Evolutionary conservation across 1,139 yeast genomes (phyloP).

Genomic region (Yamadazyma diddensiae): DNA sequence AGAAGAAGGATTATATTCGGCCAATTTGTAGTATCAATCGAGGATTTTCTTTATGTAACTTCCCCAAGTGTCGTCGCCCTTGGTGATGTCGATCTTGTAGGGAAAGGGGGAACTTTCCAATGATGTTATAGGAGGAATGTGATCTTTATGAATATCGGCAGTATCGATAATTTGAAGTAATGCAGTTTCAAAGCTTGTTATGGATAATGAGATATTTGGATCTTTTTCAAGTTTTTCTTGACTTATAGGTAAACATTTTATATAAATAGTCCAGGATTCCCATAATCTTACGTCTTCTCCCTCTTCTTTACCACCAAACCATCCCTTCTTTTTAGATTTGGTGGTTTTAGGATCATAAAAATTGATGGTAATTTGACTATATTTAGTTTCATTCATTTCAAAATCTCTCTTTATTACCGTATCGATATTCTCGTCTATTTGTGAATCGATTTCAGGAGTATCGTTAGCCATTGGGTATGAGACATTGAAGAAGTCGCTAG

Average conservation of each 20-base stretch:
- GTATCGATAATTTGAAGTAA: constrained; percentile 47
- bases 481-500: constrained; percentile 41
- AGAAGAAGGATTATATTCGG: constrained; percentile 46
- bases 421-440: constrained; percentile 42
- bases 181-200: constrained; percentile 39
- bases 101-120: constrained; percentile 69
- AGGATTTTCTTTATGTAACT: constrained; percentile 47
- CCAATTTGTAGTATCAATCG: constrained; percentile 27
- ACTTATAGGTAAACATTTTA: constrained; percentile 32
- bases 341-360: constrained; percentile 26
- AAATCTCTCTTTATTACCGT: constrained; percentile 31
- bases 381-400: constrained; percentile 12
- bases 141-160: constrained; percentile 56
- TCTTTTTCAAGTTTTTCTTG: constrained; percentile 1
- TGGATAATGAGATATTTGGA: constrained; percentile 22
- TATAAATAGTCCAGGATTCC: constrained; percentile 44
- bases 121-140: constrained; percentile 73
- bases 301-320: constrained; percentile 38
- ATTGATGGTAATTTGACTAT: constrained; percentile 26
- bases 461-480: constrained; percentile 45
- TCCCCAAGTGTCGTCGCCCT: constrained; percentile 36
- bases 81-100: constrained; percentile 34
- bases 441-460: constrained; percentile 41
- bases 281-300: constrained; percentile 26
- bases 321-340: constrained; percentile 35